Percentiles rank a stretch among this genome's conserved stretches.
Evolutionary conservation across 2,329 filamentous ascomycete genomes (phyloP).

Genomic region (Pseudopyrenochaeta lycopersici): DNA sequence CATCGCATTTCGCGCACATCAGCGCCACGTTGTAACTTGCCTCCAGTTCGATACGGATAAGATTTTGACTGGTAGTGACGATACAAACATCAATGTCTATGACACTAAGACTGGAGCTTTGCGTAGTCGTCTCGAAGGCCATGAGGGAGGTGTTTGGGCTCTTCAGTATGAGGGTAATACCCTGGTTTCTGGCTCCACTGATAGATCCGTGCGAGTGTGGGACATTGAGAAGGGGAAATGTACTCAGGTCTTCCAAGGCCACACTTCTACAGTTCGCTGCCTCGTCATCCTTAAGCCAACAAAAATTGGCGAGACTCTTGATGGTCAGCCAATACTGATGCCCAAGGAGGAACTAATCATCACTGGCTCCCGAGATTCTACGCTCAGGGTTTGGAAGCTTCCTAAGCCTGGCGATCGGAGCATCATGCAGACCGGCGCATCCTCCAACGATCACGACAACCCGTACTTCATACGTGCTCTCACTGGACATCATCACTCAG

Average conservation of each 20-base stretch:
- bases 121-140: conserved; percentile 83
- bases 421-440: conserved; percentile 81
- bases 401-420: conserved; percentile 79
- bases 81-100: conserved; percentile 97
- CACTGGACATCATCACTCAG: conserved; percentile 88
- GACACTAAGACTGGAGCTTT: conserved; percentile 93
- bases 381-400: conserved; percentile 91
- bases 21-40: conserved; percentile 95
- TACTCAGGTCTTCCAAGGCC: conserved; percentile 95
- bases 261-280: conserved; percentile 96
- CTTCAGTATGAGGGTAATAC: conserved; percentile 96
- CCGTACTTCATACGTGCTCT: conserved; percentile 93
- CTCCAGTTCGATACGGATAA: conserved; percentile 98
- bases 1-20: conserved; percentile 95
- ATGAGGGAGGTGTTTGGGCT: conserved; percentile 98
- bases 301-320: conserved; percentile 73
- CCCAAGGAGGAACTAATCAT: conserved; percentile 96
- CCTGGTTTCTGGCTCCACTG: conserved; percentile 93
- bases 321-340: conserved; percentile 84
- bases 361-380: conserved; percentile 94
- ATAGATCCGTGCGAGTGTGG: conserved; percentile 98
- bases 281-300: conserved; percentile 92
- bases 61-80: conserved; percentile 96
- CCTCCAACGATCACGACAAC: conserved; percentile 79
- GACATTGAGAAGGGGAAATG: conserved; percentile 93